Percentiles rank a stretch among this genome's conserved stretches.
Conservation (phyloP, 1,284 basidiomycete species). For the Hymenochaete sp. region DNA sequence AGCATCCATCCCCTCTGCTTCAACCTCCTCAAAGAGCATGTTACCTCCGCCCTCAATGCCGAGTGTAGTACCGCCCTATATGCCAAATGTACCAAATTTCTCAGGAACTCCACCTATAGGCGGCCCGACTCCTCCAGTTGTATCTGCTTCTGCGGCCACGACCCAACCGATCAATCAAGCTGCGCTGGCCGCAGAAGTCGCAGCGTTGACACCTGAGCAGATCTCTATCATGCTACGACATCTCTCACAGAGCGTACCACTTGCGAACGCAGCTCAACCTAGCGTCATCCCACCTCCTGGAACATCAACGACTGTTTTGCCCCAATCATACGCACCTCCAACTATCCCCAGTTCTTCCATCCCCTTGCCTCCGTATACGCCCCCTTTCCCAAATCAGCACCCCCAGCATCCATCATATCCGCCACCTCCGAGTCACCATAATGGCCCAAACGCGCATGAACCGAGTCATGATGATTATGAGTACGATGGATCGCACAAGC, state of each 20-base stretch:
- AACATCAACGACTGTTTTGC: neutral
- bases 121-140: constrained; percentile 3
- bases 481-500: neutral
- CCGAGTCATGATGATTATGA: neutral
- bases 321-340: neutral
- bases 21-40: constrained; percentile 21
- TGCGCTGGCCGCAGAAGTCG: constrained; percentile 40
- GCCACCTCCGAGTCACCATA: neutral
- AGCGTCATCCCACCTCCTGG: neutral
- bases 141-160: too few species aligned
- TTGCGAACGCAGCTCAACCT: neutral
- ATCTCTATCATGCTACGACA: constrained; percentile 44
- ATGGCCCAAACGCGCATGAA: constrained; percentile 7
- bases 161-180: constrained; percentile 24
- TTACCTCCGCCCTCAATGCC: constrained; percentile 14
- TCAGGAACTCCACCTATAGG: constrained; percentile 3
- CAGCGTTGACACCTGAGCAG: constrained; percentile 53
- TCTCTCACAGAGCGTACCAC: constrained; percentile 11
- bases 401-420: neutral
- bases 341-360: neutral
- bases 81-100: constrained; percentile 1
- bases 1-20: constrained; percentile 20
- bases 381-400: constrained; percentile 1
- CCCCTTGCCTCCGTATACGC: constrained; percentile 4
- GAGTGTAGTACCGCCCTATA: neutral